phyloP scores from a whole-genome alignment of 805 yeast species.

The Kazachstania martiniae region DNA sequence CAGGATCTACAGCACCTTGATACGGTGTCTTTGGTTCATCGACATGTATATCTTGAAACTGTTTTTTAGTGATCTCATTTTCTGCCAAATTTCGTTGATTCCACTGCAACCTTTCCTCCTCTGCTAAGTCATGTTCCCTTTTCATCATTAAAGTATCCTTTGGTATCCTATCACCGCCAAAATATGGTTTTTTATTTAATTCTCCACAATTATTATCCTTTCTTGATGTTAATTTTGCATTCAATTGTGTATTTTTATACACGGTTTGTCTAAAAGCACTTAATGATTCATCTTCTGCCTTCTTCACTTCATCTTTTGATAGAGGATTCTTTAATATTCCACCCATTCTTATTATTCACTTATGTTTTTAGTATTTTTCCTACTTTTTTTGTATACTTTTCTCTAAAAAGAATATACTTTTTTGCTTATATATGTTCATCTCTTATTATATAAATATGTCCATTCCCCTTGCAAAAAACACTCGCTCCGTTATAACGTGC shows the following conservation, averaged over 20 bases:
- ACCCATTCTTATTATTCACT: conserved; percentile 23
- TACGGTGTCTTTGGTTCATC: conserved; percentile 96
- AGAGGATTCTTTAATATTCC: conserved; percentile 48
- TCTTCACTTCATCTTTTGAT: conserved; percentile 13
- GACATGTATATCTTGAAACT: conserved; percentile 40
- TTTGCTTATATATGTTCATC: too few species aligned
- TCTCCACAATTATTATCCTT: conserved; percentile 3
- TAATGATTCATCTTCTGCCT: conserved; percentile 21
- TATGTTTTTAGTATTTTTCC: too few species aligned
- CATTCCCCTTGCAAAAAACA: background rate
- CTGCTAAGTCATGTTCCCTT: conserved; percentile 11
- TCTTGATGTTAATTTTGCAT: conserved; percentile 43
- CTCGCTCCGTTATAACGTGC: background rate
- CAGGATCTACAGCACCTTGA: conserved; percentile 78
- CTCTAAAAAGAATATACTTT: too few species aligned
- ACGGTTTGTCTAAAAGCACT: conserved; percentile 54
- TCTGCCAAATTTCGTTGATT: conserved; percentile 67
- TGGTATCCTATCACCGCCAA: conserved; percentile 9
- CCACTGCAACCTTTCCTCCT: conserved; percentile 56
- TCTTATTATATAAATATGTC: too few species aligned
- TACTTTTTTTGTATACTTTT: too few species aligned
- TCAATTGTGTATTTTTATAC: conserved; percentile 64
- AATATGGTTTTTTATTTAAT: background rate
- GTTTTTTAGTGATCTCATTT: conserved; percentile 57
- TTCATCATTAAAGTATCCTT: conserved; percentile 25